phyloP scores from a whole-genome alignment of 345 rosid species.

The Euclidium syriacum region DNA sequence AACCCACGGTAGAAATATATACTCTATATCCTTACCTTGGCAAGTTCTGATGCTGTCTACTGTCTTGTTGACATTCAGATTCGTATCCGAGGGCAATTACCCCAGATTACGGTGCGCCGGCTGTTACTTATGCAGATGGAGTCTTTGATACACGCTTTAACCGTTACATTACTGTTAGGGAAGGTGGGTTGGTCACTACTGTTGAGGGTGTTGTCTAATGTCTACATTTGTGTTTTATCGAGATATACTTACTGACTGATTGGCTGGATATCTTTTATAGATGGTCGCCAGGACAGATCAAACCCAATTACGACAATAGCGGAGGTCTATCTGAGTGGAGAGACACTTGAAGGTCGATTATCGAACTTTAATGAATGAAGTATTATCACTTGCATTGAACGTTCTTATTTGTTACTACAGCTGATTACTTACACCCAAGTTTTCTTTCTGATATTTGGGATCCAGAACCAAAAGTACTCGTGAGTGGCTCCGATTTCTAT shows the following conservation, averaged over 20 bases:
- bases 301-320: constrained; percentile 63
- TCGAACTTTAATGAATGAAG: background rate
- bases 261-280: constrained; percentile 34
- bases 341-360: constrained; percentile 49
- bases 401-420: background rate
- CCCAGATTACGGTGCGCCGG: constrained; percentile 68
- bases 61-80: constrained; percentile 35
- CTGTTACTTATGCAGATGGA: constrained; percentile 80
- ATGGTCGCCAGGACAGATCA: constrained; percentile 51
- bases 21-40: background rate
- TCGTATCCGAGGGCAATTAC: constrained; percentile 61
- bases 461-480: constrained; percentile 70
- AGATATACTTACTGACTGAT: constrained; percentile 1
- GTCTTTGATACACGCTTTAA: constrained; percentile 62
- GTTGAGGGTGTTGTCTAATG: background rate
- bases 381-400: background rate
- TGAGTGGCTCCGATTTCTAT: constrained; percentile 84
- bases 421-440: background rate
- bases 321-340: constrained; percentile 39
- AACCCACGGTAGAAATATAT: too few relatives aligned
- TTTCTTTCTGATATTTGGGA: background rate
- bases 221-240: background rate
- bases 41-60: constrained; percentile 1
- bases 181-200: constrained; percentile 41
- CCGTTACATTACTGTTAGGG: constrained; percentile 71